Conservation (phyloP, 148 eudicot genomes). For the Chenopodium formosanum region DNA sequence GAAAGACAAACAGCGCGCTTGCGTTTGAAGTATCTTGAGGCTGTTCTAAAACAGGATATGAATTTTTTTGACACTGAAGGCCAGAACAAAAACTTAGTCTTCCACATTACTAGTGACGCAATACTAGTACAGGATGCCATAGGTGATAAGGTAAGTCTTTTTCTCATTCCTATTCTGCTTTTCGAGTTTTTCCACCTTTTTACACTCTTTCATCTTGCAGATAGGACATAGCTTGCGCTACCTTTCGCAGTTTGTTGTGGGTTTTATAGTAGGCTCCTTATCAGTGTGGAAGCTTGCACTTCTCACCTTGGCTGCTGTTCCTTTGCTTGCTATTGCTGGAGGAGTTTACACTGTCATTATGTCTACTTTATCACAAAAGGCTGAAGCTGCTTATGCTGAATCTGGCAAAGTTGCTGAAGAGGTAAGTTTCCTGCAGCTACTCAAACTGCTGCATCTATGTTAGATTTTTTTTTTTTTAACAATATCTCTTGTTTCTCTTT, state of each 20-base stretch:
- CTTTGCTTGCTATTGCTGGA: conserved; percentile 64
- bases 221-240: conserved; percentile 67
- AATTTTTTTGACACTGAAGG: conserved; percentile 65
- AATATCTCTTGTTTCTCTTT: neutral
- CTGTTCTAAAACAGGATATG: conserved; percentile 57
- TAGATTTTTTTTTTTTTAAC: neutral
- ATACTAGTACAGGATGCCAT: conserved; percentile 74
- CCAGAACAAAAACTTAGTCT: conserved; percentile 46
- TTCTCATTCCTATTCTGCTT: conserved; percentile 7
- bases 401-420: conserved; percentile 76
- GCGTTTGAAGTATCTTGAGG: conserved; percentile 54
- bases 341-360: conserved; percentile 55
- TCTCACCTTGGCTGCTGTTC: conserved; percentile 61
- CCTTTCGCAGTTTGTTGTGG: conserved; percentile 57
- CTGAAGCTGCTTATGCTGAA: conserved; percentile 71
- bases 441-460: neutral
- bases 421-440: conserved; percentile 26
- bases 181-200: too few relatives aligned
- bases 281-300: conserved; percentile 74
- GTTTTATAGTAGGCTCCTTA: conserved; percentile 58
- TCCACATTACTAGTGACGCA: conserved; percentile 68
- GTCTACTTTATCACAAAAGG: conserved; percentile 55
- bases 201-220: conserved; percentile 34
- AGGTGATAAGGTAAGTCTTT: conserved; percentile 57
- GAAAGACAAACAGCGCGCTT: conserved; percentile 68